phyloP scores from a whole-genome alignment of 352 stramenopile species.

The Thraustochytrium striatum region DNA sequence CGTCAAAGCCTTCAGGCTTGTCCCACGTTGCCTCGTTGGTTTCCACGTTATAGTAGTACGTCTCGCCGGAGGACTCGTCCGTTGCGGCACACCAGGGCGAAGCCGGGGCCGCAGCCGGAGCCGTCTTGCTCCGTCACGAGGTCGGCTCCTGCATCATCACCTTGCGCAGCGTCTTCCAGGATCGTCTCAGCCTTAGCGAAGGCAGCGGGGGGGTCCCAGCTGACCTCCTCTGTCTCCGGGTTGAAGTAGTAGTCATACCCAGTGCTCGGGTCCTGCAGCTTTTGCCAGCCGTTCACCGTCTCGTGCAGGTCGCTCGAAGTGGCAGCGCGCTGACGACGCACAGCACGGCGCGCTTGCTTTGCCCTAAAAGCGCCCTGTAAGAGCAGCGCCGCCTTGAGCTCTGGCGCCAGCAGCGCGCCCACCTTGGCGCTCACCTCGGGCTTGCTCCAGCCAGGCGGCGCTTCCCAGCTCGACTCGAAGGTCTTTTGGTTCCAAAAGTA shows the following conservation, averaged over 20 bases:
- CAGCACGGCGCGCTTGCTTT: background rate
- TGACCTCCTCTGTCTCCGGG: background rate
- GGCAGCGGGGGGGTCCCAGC: too few relatives aligned
- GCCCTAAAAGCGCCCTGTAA: conserved; percentile 16
- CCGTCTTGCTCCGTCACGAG: too few relatives aligned
- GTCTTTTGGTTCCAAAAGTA: conserved; percentile 33
- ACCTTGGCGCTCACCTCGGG: background rate
- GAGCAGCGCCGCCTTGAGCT: background rate
- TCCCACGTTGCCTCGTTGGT: conserved; percentile 27
- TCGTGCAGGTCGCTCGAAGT: background rate
- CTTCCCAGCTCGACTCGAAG: background rate
- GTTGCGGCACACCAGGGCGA: background rate
- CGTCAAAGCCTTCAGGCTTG: background rate
- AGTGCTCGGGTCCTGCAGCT: conserved; percentile 1
- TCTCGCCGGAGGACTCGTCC: background rate
- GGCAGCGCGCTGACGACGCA: background rate
- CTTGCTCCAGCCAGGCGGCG: background rate
- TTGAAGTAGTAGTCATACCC: background rate
- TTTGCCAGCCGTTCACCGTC: background rate
- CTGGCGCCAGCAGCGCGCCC: background rate
- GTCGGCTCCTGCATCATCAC: too few relatives aligned
- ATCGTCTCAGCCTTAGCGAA: too few relatives aligned
- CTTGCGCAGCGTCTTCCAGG: too few relatives aligned
- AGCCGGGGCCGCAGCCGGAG: too few relatives aligned
- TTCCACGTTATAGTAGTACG: conserved; percentile 30